A percentile compares a stretch with the other conserved stretches of the same genome.
Evolutionary conservation across 2,329 filamentous ascomycete species (phyloP).

Genomic region (Stagonosporopsis tanaceti): DNA sequence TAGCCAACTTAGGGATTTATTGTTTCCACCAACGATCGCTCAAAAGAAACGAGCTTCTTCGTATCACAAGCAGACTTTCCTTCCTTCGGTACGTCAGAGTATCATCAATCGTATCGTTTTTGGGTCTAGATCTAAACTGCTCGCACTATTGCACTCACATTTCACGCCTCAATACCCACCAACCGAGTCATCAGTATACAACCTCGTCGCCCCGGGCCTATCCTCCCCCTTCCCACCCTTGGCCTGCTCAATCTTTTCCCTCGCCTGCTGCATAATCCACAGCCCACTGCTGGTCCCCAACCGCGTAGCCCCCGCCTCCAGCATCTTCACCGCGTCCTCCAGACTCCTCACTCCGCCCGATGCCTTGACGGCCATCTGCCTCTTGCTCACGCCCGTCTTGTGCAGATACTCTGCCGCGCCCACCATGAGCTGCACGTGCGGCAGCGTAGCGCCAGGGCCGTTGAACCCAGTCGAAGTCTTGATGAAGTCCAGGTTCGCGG

Average conservation of each 20-base stretch:
- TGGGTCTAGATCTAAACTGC: neutral
- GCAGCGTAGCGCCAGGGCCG: constrained; percentile 61
- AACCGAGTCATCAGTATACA: constrained; percentile 49
- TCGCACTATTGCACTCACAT: neutral
- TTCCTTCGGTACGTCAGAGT: neutral
- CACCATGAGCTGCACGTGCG: constrained; percentile 64
- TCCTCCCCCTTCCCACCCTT: constrained; percentile 31
- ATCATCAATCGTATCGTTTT: neutral
- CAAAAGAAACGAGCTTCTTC: too few relatives aligned
- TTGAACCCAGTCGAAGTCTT: constrained; percentile 69
- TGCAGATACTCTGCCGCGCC: constrained; percentile 56
- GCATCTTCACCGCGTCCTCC: constrained; percentile 61
- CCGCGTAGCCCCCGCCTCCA: constrained; percentile 64
- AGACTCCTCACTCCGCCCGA: constrained; percentile 64
- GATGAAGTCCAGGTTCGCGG: constrained; percentile 65
- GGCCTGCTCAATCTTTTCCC: constrained; percentile 34
- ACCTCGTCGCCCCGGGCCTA: constrained; percentile 39
- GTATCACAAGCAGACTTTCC: neutral
- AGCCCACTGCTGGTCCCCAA: constrained; percentile 65
- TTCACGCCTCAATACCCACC: constrained; percentile 19
- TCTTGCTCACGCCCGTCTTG: constrained; percentile 36
- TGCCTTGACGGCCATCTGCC: constrained; percentile 63
- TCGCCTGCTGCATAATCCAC: constrained; percentile 61
- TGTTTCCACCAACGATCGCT: too few relatives aligned
- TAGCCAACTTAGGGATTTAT: too few relatives aligned